Evolutionary conservation across 2,329 filamentous ascomycete species (phyloP), one percentile per base, ranked within the genome.

Genomic region (Trichoderma koningiopsis): DNA sequence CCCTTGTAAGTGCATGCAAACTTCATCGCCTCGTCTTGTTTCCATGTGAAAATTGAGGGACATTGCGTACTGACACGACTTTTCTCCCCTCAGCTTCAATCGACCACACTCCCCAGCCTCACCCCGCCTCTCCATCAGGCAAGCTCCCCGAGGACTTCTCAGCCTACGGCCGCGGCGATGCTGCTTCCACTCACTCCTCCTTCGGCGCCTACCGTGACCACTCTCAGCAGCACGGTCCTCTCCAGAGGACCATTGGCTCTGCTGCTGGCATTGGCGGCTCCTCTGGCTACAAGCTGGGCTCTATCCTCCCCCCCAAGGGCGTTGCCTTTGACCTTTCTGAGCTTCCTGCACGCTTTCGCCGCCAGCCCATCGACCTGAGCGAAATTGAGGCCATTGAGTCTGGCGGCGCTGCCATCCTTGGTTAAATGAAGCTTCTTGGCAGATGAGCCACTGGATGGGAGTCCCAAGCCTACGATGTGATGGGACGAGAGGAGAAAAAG

Each of bases 341-440:
- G 82, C 89, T 99, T 29, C 95, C 96, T 22, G 79, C 85, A 72
- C 89, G 95, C 75, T 99, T 97, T 87, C 89, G 90, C 77, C 88
- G 93, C 73, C 83, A 88, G 60, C 87, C 89, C 14, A 92, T 94
- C 82, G 90, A 88, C 47, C 81, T 90, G 74, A 89, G 90, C 55
- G 96, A 99, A 87, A 99, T 99, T 71, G 96, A 98, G 81, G 94
- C 94, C 27, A 88, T 99, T 77, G 94, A 97, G 88, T 96, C 93
- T 68, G 96, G 94, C 68, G 96, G 96, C 69, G 96, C 95, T 40
- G 82, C 86, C 43, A 78, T 85, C 68, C 80, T 85, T 72, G 82
- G 83, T 72, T 87, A 79, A 76, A 73, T 69, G 31, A 70, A 33
- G 47, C 11, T 31, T 13, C 5, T n/a, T 11, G 27, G 57, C 43